Evolutionary conservation across 139 green algal species (phyloP).

Genomic region (Picochlorum costavermella): DNA sequence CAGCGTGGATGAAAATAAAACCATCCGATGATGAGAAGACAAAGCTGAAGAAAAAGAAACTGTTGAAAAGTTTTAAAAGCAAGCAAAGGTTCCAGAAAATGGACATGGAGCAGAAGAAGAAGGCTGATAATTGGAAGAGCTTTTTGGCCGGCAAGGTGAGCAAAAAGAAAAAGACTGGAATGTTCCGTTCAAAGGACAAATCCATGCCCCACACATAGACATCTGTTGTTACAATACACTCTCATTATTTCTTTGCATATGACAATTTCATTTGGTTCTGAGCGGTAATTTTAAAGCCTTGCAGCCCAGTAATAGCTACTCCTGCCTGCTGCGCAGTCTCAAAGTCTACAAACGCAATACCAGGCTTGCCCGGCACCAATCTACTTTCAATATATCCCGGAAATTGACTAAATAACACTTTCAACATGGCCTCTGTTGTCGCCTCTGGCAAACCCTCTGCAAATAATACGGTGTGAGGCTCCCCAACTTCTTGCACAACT

Average conservation of each 20-base stretch:
- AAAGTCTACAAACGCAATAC: constrained; percentile 97
- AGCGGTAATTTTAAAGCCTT: constrained; percentile 91
- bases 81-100: constrained; percentile 72
- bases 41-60: constrained; percentile 64
- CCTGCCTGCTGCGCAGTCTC: constrained; percentile 50
- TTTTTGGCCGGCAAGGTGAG: constrained; percentile 16
- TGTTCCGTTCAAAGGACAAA: constrained; percentile 44
- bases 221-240: constrained; percentile 1
- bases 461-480: constrained; percentile 91
- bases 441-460: constrained; percentile 83
- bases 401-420: constrained; percentile 94
- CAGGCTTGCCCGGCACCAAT: constrained; percentile 83
- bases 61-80: constrained; percentile 76
- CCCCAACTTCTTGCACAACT: constrained; percentile 16
- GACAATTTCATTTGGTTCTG: constrained; percentile 75
- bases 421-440: constrained; percentile 80
- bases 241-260: constrained; percentile 80
- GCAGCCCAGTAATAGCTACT: constrained; percentile 72
- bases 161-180: constrained; percentile 42
- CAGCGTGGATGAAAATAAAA: constrained; percentile 73
- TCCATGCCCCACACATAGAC: constrained; percentile 21
- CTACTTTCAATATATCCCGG: constrained; percentile 79
- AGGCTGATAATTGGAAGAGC: constrained; percentile 26
- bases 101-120: constrained; percentile 46
- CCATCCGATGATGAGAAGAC: constrained; percentile 72